Evolutionary conservation across 176 grass and related monocot genomes (phyloP).

Genomic region (Aegilops sharonensis): DNA sequence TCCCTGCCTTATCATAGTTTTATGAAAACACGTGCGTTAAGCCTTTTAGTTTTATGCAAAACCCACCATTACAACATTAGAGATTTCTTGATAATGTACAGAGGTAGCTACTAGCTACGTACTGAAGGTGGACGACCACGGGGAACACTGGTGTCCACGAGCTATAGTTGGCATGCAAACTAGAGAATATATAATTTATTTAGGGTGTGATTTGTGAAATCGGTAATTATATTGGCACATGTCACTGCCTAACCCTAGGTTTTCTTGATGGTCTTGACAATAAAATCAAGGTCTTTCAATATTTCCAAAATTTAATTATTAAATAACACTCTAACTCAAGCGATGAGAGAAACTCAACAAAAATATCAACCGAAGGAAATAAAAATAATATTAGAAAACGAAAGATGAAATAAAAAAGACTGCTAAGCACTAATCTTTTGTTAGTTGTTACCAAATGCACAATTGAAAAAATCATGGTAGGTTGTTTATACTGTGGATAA

Average conservation of each 20-base stretch:
- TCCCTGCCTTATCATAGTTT: no score
- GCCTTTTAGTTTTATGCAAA: no score
- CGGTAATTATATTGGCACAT: no score
- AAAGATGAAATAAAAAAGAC: background rate
- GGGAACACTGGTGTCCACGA: no score
- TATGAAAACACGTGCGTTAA: no score
- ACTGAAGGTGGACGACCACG: no score
- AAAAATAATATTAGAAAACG: background rate
- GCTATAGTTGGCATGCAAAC: background rate
- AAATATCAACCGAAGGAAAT: background rate
- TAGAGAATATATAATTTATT: background rate
- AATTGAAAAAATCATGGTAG: background rate
- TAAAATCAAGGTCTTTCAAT: background rate
- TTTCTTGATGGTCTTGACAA: background rate
- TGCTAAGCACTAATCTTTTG: background rate
- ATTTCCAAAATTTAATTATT: background rate
- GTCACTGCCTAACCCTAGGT: background rate
- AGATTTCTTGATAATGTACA: no score
- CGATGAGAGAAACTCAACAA: background rate
- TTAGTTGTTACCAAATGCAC: background rate
- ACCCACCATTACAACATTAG: no score
- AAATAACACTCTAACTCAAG: background rate
- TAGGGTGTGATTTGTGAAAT: no score
- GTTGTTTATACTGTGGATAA: background rate
- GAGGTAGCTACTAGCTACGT: no score